phyloP scores from a whole-genome alignment of 768 basidiomycete genomes.

The Pleurotus giganteus region DNA sequence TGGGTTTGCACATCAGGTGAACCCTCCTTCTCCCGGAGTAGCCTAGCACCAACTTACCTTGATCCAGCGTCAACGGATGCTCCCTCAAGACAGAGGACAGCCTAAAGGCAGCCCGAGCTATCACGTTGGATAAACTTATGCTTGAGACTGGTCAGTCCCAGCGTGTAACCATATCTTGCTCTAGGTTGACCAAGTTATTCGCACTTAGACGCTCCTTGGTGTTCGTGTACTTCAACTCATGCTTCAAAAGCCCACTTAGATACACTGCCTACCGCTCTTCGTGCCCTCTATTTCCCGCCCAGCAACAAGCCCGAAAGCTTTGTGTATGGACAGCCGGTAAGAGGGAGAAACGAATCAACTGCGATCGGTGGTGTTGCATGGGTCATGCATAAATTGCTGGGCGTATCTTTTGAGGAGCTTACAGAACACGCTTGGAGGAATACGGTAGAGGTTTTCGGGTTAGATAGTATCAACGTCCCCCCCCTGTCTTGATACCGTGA shows the following conservation, averaged over 20 bases:
- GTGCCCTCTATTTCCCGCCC: slow-evolving; percentile 48
- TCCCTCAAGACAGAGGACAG: slow-evolving; percentile 72
- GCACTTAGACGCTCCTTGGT: slow-evolving; percentile 67
- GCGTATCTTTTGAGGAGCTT: slow-evolving; percentile 50
- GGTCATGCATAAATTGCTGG: slow-evolving; percentile 54
- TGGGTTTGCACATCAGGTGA: slow-evolving; percentile 71
- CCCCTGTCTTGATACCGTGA: too few relatives aligned
- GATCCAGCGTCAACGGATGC: slow-evolving; percentile 70
- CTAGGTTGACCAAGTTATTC: neutral
- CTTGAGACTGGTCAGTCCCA: slow-evolving; percentile 67
- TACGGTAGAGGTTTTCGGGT: slow-evolving; percentile 55
- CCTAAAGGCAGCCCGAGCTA: slow-evolving; percentile 47
- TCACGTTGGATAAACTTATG: slow-evolving; percentile 61
- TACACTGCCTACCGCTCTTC: slow-evolving; percentile 44
- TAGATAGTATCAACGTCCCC: slow-evolving; percentile 20
- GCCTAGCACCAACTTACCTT: neutral
- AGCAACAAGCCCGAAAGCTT: slow-evolving; percentile 58
- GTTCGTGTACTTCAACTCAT: slow-evolving; percentile 65
- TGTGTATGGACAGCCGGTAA: slow-evolving; percentile 56
- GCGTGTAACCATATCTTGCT: neutral
- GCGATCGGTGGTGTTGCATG: slow-evolving; percentile 70
- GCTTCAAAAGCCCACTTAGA: slow-evolving; percentile 53
- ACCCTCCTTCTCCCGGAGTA: neutral
- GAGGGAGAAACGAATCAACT: slow-evolving; percentile 75
- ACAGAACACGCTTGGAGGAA: slow-evolving; percentile 61